Evolutionary conservation across 164 flowering plant genomes (phyloP).

Genomic region (Chimonanthus salicifolius): DNA sequence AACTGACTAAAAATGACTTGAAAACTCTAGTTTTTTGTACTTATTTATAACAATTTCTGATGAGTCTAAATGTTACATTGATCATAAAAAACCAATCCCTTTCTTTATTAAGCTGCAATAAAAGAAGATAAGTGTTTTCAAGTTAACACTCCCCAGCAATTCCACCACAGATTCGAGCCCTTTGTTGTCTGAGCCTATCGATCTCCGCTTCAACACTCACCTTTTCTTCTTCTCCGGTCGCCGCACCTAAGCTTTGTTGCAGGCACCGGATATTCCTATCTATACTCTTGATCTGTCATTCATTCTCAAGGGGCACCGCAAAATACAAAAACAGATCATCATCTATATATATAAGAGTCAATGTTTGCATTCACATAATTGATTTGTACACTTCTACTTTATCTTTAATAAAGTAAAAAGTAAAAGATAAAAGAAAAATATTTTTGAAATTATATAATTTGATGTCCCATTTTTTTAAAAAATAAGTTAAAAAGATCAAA

Average conservation of each 20-base stretch:
- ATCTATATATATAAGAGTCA: background rate
- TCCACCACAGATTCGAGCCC: slow-evolving; percentile 6
- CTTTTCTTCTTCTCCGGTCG: background rate
- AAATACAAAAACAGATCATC: too few species aligned
- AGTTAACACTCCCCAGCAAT: background rate
- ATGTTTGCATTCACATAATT: background rate
- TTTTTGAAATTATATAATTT: too few species aligned
- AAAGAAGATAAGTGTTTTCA: too few species aligned
- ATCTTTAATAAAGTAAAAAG: too few species aligned
- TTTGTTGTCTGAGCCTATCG: background rate
- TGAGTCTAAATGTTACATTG: too few species aligned
- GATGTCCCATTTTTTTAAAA: too few species aligned
- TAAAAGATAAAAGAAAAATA: too few species aligned
- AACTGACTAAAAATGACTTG: too few species aligned
- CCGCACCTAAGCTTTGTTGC: background rate
- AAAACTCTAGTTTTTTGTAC: too few species aligned
- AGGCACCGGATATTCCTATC: slow-evolving; percentile 1
- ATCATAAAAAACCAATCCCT: too few species aligned
- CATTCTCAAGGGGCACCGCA: background rate
- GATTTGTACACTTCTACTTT: background rate
- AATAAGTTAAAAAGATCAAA: background rate
- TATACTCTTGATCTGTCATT: slow-evolving; percentile 9
- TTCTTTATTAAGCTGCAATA: too few species aligned
- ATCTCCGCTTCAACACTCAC: slow-evolving; percentile 4
- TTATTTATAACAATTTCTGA: too few species aligned